Evolutionary conservation across 78 protist genomes (phyloP).

Genomic region (Pigoraptor vietnamica): DNA sequence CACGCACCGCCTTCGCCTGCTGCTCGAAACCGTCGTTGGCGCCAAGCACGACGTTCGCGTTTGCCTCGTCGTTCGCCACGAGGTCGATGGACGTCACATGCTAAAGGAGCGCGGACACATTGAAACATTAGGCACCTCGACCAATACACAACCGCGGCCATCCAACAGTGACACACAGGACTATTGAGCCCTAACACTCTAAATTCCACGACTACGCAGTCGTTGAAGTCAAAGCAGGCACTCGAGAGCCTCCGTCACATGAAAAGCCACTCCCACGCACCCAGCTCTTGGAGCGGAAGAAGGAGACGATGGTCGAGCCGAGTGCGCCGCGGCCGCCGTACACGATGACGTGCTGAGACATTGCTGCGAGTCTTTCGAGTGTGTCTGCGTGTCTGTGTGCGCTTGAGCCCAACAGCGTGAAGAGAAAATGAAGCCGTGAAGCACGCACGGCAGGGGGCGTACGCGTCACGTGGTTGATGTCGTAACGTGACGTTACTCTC

Average conservation of each 20-base stretch:
- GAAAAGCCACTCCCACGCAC: neutral
- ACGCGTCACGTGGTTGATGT: no score
- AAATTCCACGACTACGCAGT: neutral
- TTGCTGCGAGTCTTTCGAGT: neutral
- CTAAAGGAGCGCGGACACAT: neutral
- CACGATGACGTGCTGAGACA: slow-evolving; percentile 1
- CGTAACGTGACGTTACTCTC: no score
- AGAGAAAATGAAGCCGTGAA: no score
- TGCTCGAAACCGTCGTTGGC: neutral
- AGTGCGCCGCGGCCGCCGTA: slow-evolving; percentile 70
- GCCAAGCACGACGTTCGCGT: neutral
- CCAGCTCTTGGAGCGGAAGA: neutral
- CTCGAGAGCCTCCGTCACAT: neutral
- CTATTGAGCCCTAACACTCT: no score
- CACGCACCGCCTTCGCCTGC: neutral
- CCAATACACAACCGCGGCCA: no score
- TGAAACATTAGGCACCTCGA: no score
- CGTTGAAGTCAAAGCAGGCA: neutral
- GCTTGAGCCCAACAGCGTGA: neutral
- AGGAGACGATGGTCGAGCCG: slow-evolving; percentile 20
- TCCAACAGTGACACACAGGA: no score
- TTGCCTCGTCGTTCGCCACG: slow-evolving; percentile 12
- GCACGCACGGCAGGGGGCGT: no score
- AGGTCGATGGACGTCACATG: slow-evolving; percentile 26
- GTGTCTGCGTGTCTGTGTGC: no score